phyloP scores from a whole-genome alignment of 2,329 filamentous ascomycete species.

The Ilyonectria robusta region DNA sequence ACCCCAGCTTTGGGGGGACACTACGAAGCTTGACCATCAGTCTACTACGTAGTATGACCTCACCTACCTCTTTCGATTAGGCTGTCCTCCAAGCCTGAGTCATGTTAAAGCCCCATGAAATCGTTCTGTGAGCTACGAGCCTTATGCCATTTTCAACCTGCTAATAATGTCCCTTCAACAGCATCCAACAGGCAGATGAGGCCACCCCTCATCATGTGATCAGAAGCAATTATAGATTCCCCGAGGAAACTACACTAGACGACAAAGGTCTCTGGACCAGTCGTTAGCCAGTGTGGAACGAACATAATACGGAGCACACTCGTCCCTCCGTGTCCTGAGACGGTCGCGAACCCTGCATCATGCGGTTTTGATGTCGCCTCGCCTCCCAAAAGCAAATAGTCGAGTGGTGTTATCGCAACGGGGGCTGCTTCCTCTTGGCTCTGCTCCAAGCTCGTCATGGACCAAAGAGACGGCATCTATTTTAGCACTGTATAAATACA shows the following conservation, averaged over 20 bases:
- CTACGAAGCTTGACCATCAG: neutral
- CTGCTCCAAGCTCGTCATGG: neutral
- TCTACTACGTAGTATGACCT: neutral
- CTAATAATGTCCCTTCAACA: neutral
- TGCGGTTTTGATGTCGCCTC: conserved; percentile 28
- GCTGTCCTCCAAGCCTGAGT: neutral
- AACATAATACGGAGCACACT: conserved; percentile 13
- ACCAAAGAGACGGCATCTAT: conserved; percentile 1
- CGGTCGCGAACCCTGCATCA: conserved; percentile 37
- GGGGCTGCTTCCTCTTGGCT: neutral
- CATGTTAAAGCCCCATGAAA: neutral
- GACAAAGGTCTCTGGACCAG: conserved; percentile 31
- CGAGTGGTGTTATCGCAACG: conserved; percentile 18
- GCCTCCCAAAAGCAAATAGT: conserved; percentile 24
- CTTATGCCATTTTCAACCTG: neutral
- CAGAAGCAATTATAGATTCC: conserved; percentile 53
- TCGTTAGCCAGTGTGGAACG: conserved; percentile 24
- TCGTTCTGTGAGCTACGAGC: neutral
- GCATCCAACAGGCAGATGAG: conserved; percentile 24
- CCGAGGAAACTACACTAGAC: conserved; percentile 49
- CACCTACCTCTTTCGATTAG: neutral
- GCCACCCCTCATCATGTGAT: conserved; percentile 26
- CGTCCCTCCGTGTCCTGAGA: conserved; percentile 16
- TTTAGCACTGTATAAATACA: conserved; percentile 7
- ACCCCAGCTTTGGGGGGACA: conserved; percentile 13